phyloP scores from a whole-genome alignment of 192 early-diverging fungal genomes.

The Powellomyces hirtus region DNA sequence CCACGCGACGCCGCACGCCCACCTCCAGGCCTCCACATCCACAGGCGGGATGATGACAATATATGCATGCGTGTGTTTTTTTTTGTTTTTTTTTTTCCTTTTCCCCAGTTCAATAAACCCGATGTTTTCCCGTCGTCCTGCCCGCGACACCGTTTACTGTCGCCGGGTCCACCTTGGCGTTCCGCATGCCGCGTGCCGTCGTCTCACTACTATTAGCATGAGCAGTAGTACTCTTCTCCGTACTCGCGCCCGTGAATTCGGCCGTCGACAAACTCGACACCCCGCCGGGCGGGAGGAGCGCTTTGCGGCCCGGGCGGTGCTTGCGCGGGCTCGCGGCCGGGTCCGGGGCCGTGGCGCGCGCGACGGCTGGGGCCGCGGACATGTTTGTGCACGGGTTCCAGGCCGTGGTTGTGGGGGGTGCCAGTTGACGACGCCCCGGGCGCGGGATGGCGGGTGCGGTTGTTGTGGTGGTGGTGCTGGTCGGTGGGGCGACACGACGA shows the following conservation, averaged over 20 bases:
- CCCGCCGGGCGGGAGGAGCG: not conserved
- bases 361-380: not conserved
- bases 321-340: not conserved
- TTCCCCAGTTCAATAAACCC: not conserved
- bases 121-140: not conserved
- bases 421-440: too few relatives aligned
- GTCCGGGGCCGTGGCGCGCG: not conserved
- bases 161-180: not conserved
- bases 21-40: too few relatives aligned
- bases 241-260: not conserved
- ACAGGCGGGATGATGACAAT: too few relatives aligned
- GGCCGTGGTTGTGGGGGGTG: too few relatives aligned
- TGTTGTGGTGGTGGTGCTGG: too few relatives aligned
- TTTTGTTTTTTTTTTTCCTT: too few relatives aligned
- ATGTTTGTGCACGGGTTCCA: too few relatives aligned
- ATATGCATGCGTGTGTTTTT: too few relatives aligned
- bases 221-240: too few relatives aligned
- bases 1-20: too few relatives aligned
- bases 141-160: not conserved
- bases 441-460: too few relatives aligned
- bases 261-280: not conserved
- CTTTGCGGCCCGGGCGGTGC: conserved; percentile 1
- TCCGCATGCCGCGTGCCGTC: not conserved
- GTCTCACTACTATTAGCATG: not conserved
- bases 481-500: too few relatives aligned